Evolutionary conservation across 441 rosid genomes (phyloP).

Genomic region (Capsella rubella): DNA sequence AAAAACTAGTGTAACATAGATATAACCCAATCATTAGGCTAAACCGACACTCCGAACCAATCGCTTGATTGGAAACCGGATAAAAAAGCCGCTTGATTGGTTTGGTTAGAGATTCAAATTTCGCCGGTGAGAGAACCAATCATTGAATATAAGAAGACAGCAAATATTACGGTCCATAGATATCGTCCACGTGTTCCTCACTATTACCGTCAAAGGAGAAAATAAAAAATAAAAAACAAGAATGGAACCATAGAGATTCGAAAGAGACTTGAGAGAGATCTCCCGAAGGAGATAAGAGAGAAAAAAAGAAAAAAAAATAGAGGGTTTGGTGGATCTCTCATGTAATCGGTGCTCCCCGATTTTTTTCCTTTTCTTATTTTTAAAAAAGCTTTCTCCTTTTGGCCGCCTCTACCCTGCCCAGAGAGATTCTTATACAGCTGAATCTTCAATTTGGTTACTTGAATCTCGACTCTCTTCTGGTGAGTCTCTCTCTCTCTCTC

Average conservation of each 20-base stretch:
- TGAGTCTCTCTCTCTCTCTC: background rate
- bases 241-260: background rate
- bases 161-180: background rate
- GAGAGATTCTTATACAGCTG: background rate
- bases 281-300: background rate
- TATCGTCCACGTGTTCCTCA: background rate
- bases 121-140: background rate
- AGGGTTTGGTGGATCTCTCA: conserved; percentile 2
- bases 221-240: too few relatives aligned
- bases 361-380: background rate
- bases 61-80: background rate
- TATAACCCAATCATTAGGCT: background rate
- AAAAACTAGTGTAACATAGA: too few relatives aligned
- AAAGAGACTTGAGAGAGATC: background rate
- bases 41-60: background rate
- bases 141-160: background rate
- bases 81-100: background rate
- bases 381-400: background rate
- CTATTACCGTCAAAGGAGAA: background rate
- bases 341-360: conserved; percentile 1
- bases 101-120: background rate
- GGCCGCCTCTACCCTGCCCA: background rate
- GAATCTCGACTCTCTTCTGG: conserved; percentile 22
- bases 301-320: background rate
- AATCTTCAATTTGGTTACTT: background rate